phyloP scores from a whole-genome alignment of 306 rosid genomes.

The Dicorynia guianensis region DNA sequence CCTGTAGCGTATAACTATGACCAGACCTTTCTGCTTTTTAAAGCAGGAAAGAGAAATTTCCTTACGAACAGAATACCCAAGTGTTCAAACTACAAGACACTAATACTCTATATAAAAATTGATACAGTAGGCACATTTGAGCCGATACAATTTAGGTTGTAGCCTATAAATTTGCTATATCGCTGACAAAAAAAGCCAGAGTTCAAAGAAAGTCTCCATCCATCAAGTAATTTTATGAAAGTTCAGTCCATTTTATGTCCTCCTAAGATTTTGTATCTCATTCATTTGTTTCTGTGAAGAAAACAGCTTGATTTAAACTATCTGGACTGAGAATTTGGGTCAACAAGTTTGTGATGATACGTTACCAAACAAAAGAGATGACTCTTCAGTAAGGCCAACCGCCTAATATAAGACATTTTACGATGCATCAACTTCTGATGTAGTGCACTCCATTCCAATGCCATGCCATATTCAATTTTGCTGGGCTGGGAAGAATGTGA shows the following conservation, averaged over 20 bases:
- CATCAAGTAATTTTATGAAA: neutral
- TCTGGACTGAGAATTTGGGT: constrained; percentile 21
- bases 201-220: neutral
- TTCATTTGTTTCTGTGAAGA: constrained; percentile 46
- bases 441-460: constrained; percentile 50
- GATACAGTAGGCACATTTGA: neutral
- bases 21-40: no score
- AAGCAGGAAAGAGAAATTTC: no score
- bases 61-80: no score
- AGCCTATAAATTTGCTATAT: constrained; percentile 29
- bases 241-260: constrained; percentile 14
- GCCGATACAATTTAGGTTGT: constrained; percentile 3
- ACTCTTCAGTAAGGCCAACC: constrained; percentile 1
- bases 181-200: neutral
- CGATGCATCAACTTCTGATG: constrained; percentile 48
- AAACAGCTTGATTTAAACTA: constrained; percentile 33
- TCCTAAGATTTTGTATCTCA: constrained; percentile 44
- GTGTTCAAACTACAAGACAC: constrained; percentile 19
- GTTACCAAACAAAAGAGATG: constrained; percentile 8
- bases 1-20: no score
- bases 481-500: constrained; percentile 71
- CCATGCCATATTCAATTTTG: constrained; percentile 56
- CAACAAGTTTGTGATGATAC: constrained; percentile 16
- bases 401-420: constrained; percentile 57
- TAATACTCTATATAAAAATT: neutral